Conservation (phyloP, 441 rosid species). For the Gossypium davidsonii region DNA sequence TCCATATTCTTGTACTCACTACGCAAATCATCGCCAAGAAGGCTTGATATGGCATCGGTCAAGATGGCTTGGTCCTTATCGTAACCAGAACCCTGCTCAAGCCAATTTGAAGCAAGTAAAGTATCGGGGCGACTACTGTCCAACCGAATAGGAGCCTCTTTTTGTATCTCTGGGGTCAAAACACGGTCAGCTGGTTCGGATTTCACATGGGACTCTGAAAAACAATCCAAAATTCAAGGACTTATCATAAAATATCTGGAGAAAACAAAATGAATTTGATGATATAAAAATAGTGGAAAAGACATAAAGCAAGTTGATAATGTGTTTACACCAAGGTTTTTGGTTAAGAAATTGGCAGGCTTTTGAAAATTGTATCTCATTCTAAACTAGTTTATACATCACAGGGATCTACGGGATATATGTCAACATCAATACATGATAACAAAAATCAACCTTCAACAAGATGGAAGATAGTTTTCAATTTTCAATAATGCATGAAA, state of each 20-base stretch:
- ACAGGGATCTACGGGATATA: neutral
- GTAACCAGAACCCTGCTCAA: constrained; percentile 48
- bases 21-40: constrained; percentile 74
- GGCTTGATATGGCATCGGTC: constrained; percentile 55
- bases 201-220: constrained; percentile 44
- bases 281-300: neutral
- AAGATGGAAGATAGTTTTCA: neutral
- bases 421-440: neutral
- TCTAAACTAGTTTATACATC: neutral
- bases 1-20: constrained; percentile 52
- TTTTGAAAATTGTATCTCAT: neutral
- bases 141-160: constrained; percentile 25
- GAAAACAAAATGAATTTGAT: neutral
- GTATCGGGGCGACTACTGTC: constrained; percentile 53
- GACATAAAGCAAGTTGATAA: neutral
- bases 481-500: neutral
- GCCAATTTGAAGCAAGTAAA: constrained; percentile 67
- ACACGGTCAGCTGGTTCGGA: constrained; percentile 41
- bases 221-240: neutral
- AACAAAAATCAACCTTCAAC: neutral
- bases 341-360: neutral
- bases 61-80: constrained; percentile 47
- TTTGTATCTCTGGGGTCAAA: constrained; percentile 45
- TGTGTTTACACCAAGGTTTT: neutral
- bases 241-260: neutral